phyloP scores from a whole-genome alignment of 1,284 basidiomycete species.

The Polyporus tsugae region DNA sequence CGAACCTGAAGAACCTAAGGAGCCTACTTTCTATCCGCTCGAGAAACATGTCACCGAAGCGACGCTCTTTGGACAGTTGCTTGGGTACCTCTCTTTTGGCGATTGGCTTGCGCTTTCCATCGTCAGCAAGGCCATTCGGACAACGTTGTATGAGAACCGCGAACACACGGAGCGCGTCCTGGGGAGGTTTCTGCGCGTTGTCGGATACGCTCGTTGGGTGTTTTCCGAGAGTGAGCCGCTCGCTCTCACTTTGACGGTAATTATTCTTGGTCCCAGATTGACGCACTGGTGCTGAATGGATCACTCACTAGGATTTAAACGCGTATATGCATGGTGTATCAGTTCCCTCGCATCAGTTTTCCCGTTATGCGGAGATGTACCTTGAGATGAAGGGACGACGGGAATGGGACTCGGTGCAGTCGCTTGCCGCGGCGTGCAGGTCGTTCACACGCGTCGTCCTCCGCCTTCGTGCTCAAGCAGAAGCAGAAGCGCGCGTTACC shows the following conservation, averaged over 20 bases:
- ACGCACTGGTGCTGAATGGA: constrained; percentile 11
- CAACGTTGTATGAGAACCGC: constrained; percentile 55
- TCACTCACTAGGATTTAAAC: constrained; percentile 64
- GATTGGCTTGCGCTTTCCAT: constrained; percentile 71
- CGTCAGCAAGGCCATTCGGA: constrained; percentile 60
- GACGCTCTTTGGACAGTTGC: constrained; percentile 57
- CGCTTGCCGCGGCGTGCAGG: constrained; percentile 55
- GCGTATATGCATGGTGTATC: constrained; percentile 82
- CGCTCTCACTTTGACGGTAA: constrained; percentile 64
- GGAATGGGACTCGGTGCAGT: constrained; percentile 51
- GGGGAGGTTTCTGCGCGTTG: constrained; percentile 69
- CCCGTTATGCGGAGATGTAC: constrained; percentile 62
- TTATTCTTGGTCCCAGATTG: constrained; percentile 28
- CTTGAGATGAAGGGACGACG: constrained; percentile 51
- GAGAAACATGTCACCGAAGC: constrained; percentile 58
- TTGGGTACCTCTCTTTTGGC: constrained; percentile 65
- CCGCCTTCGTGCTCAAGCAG: constrained; percentile 77
- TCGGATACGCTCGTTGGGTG: constrained; percentile 75
- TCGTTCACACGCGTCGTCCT: constrained; percentile 80
- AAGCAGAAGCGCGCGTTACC: constrained; percentile 50
- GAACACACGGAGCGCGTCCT: constrained; percentile 67
- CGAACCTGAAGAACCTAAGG: constrained; percentile 27
- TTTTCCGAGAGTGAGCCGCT: constrained; percentile 67
- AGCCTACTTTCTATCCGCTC: constrained; percentile 59
- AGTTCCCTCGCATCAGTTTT: constrained; percentile 75